Evolutionary conservation across 495 filamentous ascomycete species (phyloP).

Genomic region (Penicillium waksmanii): DNA sequence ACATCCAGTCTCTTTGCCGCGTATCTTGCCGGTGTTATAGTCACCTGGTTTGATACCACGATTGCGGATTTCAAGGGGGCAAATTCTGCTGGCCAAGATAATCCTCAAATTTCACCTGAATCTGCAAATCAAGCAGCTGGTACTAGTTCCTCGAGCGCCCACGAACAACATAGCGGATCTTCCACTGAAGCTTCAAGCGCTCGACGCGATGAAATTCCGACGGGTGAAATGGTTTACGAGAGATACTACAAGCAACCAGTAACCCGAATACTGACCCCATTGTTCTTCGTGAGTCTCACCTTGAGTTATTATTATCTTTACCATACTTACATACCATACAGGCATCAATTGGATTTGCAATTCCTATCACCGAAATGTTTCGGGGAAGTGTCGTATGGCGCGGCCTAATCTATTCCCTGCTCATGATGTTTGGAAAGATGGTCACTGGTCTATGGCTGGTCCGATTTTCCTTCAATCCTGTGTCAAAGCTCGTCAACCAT

Average conservation of each 20-base stretch:
- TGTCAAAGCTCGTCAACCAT: constrained; percentile 11
- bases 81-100: neutral
- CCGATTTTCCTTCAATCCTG: constrained; percentile 37
- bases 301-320: neutral
- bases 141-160: too few species aligned
- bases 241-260: constrained; percentile 57
- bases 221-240: constrained; percentile 53
- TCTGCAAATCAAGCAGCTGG: neutral
- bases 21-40: constrained; percentile 64
- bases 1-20: constrained; percentile 73
- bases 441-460: constrained; percentile 68
- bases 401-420: constrained; percentile 67
- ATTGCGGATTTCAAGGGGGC: constrained; percentile 11
- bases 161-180: neutral
- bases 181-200: neutral
- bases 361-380: constrained; percentile 76
- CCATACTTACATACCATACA: constrained; percentile 15
- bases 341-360: constrained; percentile 79
- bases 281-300: constrained; percentile 67
- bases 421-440: constrained; percentile 72
- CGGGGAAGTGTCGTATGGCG: constrained; percentile 65
- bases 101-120: neutral
- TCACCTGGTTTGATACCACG: constrained; percentile 57
- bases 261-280: constrained; percentile 62
- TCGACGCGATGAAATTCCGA: constrained; percentile 16